A percentile compares a stretch with the other conserved stretches of the same genome.
phyloP scores from a whole-genome alignment of 2,329 filamentous ascomycete genomes.

The Zopfia rhizophila region DNA sequence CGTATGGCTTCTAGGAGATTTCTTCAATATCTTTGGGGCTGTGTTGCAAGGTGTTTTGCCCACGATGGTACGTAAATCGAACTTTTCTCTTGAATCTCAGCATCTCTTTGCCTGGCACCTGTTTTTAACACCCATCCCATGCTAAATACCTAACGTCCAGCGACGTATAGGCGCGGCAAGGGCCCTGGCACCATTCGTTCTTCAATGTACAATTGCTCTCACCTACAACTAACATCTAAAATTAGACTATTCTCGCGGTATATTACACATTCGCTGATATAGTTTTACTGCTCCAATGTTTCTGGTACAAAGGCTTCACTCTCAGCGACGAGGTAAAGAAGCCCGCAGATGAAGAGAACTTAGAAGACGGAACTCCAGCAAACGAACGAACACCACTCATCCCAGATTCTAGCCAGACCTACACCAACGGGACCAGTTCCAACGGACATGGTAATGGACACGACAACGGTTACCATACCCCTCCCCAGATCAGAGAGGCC shows the following conservation, averaged over 20 bases:
- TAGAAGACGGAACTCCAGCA: conserved; percentile 39
- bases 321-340: conserved; percentile 47
- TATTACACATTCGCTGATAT: conserved; percentile 95
- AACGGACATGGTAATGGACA: conserved; percentile 32
- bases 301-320: conserved; percentile 90
- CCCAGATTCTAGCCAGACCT: conserved; percentile 32
- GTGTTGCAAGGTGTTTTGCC: conserved; percentile 90
- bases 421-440: no score
- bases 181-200: no score
- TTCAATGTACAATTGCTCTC: not conserved
- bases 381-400: conserved; percentile 51
- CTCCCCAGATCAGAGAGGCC: conserved; percentile 49
- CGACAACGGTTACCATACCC: conserved; percentile 32
- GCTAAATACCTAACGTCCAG: no score
- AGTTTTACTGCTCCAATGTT: conserved; percentile 87
- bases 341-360: conserved; percentile 29
- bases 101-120: no score
- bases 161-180: no score
- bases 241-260: conserved; percentile 83
- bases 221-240: no score
- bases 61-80: conserved; percentile 80
- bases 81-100: not conserved
- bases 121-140: no score
- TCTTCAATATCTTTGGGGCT: conserved; percentile 96
- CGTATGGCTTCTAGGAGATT: conserved; percentile 91